phyloP scores from a whole-genome alignment of 1,139 yeast genomes.

The Candida sanyaensis region DNA sequence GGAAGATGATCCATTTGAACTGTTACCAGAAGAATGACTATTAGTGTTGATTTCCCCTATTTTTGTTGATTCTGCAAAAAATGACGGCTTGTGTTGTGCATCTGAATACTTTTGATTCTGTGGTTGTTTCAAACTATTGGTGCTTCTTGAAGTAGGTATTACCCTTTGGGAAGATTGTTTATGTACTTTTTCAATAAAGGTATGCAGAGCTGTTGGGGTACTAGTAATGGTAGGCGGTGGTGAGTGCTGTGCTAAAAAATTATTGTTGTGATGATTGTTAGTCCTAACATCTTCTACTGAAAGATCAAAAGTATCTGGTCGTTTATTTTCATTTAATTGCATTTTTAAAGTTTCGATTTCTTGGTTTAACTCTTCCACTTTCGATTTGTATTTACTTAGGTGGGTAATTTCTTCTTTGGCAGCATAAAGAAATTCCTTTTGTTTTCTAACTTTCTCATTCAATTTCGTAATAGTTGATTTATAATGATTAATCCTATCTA shows the following conservation, averaged over 20 bases:
- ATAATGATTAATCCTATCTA: slow-evolving; percentile 14
- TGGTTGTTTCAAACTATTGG: neutral
- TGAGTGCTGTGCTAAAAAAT: neutral
- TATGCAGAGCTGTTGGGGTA: slow-evolving; percentile 9
- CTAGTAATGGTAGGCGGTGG: neutral
- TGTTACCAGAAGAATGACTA: slow-evolving; percentile 5
- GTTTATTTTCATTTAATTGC: slow-evolving; percentile 6
- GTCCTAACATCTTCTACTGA: slow-evolving; percentile 4
- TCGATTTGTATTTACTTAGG: slow-evolving; percentile 13
- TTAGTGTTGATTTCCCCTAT: slow-evolving; percentile 10
- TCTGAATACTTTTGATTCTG: neutral
- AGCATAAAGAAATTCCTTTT: slow-evolving; percentile 17
- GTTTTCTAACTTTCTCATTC: slow-evolving; percentile 14
- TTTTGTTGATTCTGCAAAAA: slow-evolving; percentile 18
- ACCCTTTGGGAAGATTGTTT: slow-evolving; percentile 16
- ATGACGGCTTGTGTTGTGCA: slow-evolving; percentile 8
- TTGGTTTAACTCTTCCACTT: slow-evolving; percentile 10
- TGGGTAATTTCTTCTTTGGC: slow-evolving; percentile 21
- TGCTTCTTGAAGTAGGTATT: slow-evolving; percentile 2
- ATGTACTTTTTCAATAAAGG: slow-evolving; percentile 20
- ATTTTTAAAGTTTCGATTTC: slow-evolving; percentile 7
- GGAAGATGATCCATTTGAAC: slow-evolving; percentile 10
- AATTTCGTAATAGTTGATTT: slow-evolving; percentile 10
- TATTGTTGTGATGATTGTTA: neutral
- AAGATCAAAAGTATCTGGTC: slow-evolving; percentile 11